Evolutionary conservation across 495 filamentous ascomycete genomes (phyloP).

Genomic region (Terfezia claveryi): DNA sequence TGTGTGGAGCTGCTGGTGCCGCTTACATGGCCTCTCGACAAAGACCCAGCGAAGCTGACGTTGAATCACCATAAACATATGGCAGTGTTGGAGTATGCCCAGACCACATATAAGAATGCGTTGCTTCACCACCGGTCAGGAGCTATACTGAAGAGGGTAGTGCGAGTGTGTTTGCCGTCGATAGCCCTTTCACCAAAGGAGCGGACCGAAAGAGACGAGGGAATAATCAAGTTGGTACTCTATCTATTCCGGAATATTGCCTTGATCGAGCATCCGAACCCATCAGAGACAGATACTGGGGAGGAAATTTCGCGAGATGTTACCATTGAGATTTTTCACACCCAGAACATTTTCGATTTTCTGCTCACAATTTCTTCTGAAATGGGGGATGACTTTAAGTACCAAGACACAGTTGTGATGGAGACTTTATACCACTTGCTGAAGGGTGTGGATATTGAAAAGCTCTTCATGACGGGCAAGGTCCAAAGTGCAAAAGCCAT

Average conservation of each 20-base stretch:
- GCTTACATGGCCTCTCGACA: conserved; percentile 83
- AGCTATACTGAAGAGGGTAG: conserved; percentile 51
- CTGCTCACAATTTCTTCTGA: conserved; percentile 71
- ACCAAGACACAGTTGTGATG: conserved; percentile 64
- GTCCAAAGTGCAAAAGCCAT: conserved; percentile 41
- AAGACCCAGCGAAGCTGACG: conserved; percentile 57
- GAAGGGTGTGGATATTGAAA: conserved; percentile 68
- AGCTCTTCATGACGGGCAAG: conserved; percentile 64
- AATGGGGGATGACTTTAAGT: conserved; percentile 76
- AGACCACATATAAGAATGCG: conserved; percentile 69
- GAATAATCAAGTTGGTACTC: conserved; percentile 76
- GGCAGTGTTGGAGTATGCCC: conserved; percentile 68
- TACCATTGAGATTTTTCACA: conserved; percentile 66
- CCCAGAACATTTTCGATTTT: conserved; percentile 72
- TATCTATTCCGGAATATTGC: conserved; percentile 76
- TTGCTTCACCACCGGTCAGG: conserved; percentile 62
- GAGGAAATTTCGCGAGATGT: conserved; percentile 72
- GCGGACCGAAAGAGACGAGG: conserved; percentile 59
- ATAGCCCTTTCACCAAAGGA: conserved; percentile 63
- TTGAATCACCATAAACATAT: conserved; percentile 80
- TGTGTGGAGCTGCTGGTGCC: conserved; percentile 86
- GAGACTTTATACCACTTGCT: conserved; percentile 81
- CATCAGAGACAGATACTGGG: conserved; percentile 25
- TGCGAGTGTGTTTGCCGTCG: conserved; percentile 65
- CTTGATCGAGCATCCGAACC: conserved; percentile 51